Base-by-base conservation (phyloP, 1,284 basidiomycete genomes). In the Ustilago shanxiensis region DNA sequence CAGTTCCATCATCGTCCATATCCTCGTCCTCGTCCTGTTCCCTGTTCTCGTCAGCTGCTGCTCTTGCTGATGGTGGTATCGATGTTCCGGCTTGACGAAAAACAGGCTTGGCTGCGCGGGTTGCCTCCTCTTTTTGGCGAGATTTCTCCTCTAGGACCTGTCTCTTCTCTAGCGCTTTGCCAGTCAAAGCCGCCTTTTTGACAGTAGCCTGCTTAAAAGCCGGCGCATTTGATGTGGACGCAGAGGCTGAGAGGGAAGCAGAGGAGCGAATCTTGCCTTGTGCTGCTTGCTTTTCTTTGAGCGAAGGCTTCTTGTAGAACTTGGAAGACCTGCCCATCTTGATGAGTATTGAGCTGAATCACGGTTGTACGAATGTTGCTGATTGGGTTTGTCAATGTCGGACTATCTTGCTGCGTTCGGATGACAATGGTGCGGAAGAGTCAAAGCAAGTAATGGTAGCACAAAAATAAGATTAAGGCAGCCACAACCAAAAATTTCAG, bases 261-360 rank as follows among this genome's bases (percentile, higher is more conserved):
- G 68, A 74, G 3, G 76, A 72, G 47, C 72, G 72, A 39, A 45
- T 28, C 62, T 70, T 78, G 33, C 66, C 72, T n/a, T 61, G 54
- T 11, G 53, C 60, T 13, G 67, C 53, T 41, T 79, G 72, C 69
- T 70, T 72, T 57, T 79, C 68, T 44, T 75, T 79, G 50, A 79
- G 72, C 39, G 77, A 65, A 6, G 77, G 69, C 59, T 74, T 75
- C 69, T 79, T 79, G 66, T 75, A 79, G 58, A 79, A 75, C 50
- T 79, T 79, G 24, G 72, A 67, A 20, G 77, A 72, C 47, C 72
- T 75, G 66, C 77, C 77, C 77, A 79, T 79, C n/a, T 20, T 20
- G 41, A 7, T 10, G 4, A 7, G 35, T 11, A 3, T 14, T 10
- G 14, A 9, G 6, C 14, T 14, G 35, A 16, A 37, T 37, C 9